Base-by-base conservation (phyloP, 495 filamentous ascomycete genomes). In the Xylona heveae region DNA sequence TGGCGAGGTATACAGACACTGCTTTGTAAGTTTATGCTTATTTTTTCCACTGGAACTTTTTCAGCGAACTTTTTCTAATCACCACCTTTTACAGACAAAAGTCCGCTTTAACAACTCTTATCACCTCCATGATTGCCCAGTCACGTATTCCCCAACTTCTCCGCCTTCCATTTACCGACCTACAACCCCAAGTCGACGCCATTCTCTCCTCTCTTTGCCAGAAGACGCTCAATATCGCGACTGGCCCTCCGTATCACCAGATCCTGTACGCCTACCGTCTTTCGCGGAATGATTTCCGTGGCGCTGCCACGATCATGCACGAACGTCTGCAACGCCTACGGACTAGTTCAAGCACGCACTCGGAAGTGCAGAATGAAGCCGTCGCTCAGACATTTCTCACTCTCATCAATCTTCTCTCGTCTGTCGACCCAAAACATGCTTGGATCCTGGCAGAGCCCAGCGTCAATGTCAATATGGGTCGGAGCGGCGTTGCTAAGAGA, bases 241-340 rank as follows among this genome's bases (percentile, higher is more conserved):
- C 55, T 14, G 66, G 63, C 16, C 58, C 66, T 1, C 72, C 68
- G 5, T 84, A 77, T 50, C 75, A 75, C 45, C 74, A 80, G 42
- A 71, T 92, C 26, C 67, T 95, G 18, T 88, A 91, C 41, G 70
- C 83, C 14, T 95, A 80, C 64, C 71, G 90, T 32, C 71, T 93
- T 35, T 66, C 68, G 39, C 75, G 72, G 31, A 64, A 68, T 34
- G 79, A 97, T 48, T 88, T 78, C 53, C 78, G 84, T 23, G 88
- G 85, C 30, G 88, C 79, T 2, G 83, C 88, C 0, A 66, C 74
- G 27, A 64, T 82, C 27, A 62, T 90, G 16, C 57, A 78, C 22
- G 68, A 76, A 39, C 59, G 74, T 6, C 61, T 83, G 24, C 61
- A 70, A 30, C 59, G 61, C 12, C 57, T 78, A 9, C 66, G 72